A percentile compares a stretch with the other conserved stretches of the same genome.
These are phyloP conservation scores for Entamoeba nuttalli DNA, from an alignment of 208 protist genomes.

Conservation along the genomic window DNA sequence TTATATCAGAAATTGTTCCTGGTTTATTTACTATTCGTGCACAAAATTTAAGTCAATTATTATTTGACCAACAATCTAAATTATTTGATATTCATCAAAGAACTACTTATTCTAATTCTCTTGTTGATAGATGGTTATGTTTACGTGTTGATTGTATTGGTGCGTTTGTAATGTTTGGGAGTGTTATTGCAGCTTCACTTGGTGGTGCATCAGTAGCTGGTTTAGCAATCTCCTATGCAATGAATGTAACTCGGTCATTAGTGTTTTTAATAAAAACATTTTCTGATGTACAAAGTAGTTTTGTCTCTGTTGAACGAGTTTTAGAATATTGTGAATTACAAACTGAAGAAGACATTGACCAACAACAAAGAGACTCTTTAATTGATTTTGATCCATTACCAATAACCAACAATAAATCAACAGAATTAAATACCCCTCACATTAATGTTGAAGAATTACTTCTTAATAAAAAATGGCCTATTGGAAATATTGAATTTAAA, in stretches of 20 bases:
- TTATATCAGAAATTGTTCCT: slow-evolving; percentile 63
- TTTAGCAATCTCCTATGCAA: background rate
- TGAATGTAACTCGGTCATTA: background rate
- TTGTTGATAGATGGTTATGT: background rate
- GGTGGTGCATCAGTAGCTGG: background rate
- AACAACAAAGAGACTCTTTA: background rate
- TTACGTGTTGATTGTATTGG: slow-evolving; percentile 4
- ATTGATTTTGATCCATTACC: background rate
- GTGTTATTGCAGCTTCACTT: background rate
- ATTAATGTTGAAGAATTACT: background rate
- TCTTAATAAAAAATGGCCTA: background rate
- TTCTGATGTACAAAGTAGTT: background rate
- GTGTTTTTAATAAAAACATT: background rate
- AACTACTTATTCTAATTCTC: background rate
- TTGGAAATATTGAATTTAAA: background rate
- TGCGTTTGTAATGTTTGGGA: background rate
- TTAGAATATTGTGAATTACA: background rate
- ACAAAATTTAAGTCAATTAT: slow-evolving; percentile 31
- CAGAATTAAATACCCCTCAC: background rate
- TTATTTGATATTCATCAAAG: background rate
- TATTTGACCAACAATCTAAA: background rate
- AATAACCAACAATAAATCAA: background rate
- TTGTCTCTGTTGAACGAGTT: background rate
- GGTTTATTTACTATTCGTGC: slow-evolving; percentile 59
- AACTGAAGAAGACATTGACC: background rate